Evolutionary conservation across 257 asterid species (phyloP), one percentile per base, ranked within the genome.

Genomic region (Craterostigma plantagineum): DNA sequence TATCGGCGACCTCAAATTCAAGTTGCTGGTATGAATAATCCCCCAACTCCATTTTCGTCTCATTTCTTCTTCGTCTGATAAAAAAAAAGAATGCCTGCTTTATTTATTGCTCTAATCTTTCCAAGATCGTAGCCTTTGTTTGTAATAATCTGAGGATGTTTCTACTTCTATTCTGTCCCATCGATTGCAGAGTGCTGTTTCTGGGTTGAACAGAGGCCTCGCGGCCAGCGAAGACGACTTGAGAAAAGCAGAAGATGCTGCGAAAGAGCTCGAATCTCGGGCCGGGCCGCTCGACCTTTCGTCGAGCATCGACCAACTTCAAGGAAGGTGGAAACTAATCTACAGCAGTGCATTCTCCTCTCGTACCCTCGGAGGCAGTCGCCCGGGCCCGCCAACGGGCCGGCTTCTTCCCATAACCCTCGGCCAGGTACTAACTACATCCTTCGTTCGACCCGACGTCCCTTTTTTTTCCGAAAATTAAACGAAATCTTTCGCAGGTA

Each of bases 341-440:
- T 87, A 87, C 59, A 82, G 95, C 69, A 87, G 93, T 50, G 98
- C 92, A 17, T 87, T 87, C 58, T 87, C 98, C 4, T 66, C 92
- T 38, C 68, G 76, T 7, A 79, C 93, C 37, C 83, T 87, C n/a
- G 98, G 98, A 23, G 98, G 98, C 56, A 76, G 92, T 60, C 95
- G 95, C 45, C 95, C 98, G 11, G 98, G 98, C 9, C 98, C 93
- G 23, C 91, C 93, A n/a, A 78, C 82, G 1, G 73, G 93, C 47
- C 70, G 98, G 51, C 93, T 87, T 64, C 93, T 82, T 54, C 98
- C 98, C 11, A 73, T 87, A 13, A 76, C 92, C 11, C 95, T 87
- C 42, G 93, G 98, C 35, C 93, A 70, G 80, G 97, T 87, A 53
- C n/a, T 8, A 43, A 10, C 7, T 6, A 13, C 10, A 35, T 34